Conservation (phyloP, 345 rosid species). For the Microcos paniculata region DNA sequence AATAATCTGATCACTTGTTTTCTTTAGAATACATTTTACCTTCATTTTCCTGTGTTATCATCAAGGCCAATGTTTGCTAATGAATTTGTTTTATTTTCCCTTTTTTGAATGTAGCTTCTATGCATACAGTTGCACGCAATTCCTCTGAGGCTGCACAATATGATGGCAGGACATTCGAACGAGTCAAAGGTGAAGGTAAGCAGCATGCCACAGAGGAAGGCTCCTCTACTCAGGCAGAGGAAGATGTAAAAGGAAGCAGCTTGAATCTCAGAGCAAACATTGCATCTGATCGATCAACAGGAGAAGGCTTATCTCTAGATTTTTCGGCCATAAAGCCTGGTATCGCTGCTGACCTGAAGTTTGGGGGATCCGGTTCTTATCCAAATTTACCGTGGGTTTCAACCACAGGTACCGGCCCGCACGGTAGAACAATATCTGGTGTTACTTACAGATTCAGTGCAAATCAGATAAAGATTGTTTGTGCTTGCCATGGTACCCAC, state of each 20-base stretch:
- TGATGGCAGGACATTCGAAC: constrained; percentile 40
- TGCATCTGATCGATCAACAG: constrained; percentile 41
- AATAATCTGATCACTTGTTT: background rate
- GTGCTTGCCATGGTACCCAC: constrained; percentile 94
- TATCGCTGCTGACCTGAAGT: constrained; percentile 73
- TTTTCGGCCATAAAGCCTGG: constrained; percentile 87
- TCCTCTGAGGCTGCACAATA: constrained; percentile 40
- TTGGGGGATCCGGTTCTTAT: constrained; percentile 84
- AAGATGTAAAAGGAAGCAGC: constrained; percentile 43
- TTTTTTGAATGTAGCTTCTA: constrained; percentile 34
- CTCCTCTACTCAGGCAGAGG: constrained; percentile 58
- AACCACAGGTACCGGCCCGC: constrained; percentile 78
- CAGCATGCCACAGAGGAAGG: constrained; percentile 72
- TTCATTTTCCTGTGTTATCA: background rate
- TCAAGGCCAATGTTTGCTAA: background rate
- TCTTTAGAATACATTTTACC: background rate
- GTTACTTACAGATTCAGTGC: constrained; percentile 75
- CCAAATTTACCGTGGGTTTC: constrained; percentile 98
- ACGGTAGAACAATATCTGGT: constrained; percentile 88
- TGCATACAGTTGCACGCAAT: constrained; percentile 37
- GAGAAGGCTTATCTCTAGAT: constrained; percentile 56
- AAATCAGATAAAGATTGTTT: constrained; percentile 79
- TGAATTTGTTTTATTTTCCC: background rate
- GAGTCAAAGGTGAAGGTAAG: constrained; percentile 65
- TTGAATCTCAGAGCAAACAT: constrained; percentile 36